Evolutionary conservation across 2,329 filamentous ascomycete species (phyloP).

Genomic region (Verticillium nonalfalfae): DNA sequence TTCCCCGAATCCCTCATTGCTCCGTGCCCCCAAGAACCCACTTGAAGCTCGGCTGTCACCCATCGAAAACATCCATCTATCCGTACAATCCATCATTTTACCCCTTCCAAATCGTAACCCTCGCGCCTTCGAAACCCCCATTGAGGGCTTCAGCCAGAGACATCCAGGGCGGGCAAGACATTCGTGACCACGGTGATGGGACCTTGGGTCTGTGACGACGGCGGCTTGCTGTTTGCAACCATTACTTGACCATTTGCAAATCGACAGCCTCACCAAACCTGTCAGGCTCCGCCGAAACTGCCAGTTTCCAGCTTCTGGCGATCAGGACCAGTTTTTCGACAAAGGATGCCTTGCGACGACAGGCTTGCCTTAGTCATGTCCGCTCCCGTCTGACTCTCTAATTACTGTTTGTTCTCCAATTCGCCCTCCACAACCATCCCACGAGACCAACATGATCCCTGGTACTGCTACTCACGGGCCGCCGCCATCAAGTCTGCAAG

Average conservation of each 20-base stretch:
- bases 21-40: neutral
- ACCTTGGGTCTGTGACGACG: neutral
- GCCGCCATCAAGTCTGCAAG: neutral
- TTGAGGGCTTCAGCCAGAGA: too few relatives aligned
- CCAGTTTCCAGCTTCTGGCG: neutral
- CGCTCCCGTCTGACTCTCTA: neutral
- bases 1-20: neutral
- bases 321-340: neutral
- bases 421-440: neutral
- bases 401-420: neutral
- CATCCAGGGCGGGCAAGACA: neutral
- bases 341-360: neutral
- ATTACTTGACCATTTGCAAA: neutral
- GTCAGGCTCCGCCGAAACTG: neutral
- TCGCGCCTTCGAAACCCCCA: neutral
- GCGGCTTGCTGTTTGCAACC: neutral
- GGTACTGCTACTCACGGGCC: neutral
- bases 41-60: neutral
- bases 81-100: neutral
- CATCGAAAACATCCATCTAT: neutral
- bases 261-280: neutral
- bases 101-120: neutral
- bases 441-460: neutral
- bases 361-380: neutral
- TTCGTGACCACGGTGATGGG: neutral